Evolutionary conservation across 108 stramenopile species (phyloP).

Genomic region (Nannochloropsis oceanica): DNA sequence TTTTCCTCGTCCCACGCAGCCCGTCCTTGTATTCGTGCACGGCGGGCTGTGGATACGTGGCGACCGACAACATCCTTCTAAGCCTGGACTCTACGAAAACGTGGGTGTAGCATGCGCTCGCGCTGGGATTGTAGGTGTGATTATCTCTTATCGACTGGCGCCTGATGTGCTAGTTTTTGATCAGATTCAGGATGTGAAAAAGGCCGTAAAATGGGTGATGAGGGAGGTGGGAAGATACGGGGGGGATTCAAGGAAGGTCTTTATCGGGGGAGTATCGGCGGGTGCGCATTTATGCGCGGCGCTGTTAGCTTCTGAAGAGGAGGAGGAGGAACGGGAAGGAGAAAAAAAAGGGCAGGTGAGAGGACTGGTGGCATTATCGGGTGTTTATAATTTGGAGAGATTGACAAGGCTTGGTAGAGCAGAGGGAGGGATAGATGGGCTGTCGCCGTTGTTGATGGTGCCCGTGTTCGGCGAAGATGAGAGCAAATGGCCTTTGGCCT

Average conservation of each 20-base stretch:
- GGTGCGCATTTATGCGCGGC: slow-evolving; percentile 25
- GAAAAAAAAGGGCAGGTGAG: background rate
- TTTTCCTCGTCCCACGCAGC: background rate
- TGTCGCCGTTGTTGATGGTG: background rate
- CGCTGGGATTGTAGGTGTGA: slow-evolving; percentile 20
- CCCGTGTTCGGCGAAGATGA: background rate
- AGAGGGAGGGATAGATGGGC: background rate
- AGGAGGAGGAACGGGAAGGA: background rate
- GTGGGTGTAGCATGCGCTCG: slow-evolving; percentile 16
- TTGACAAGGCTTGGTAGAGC: background rate
- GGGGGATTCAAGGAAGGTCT: slow-evolving; percentile 6
- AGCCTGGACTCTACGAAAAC: slow-evolving; percentile 25
- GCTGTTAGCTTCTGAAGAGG: slow-evolving; percentile 2
- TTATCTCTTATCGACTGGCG: slow-evolving; percentile 27
- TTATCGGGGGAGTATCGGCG: slow-evolving; percentile 21
- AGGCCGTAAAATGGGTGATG: slow-evolving; percentile 12
- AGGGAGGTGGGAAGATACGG: slow-evolving; percentile 14
- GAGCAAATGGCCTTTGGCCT: background rate
- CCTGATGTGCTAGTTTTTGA: slow-evolving; percentile 13
- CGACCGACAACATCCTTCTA: background rate
- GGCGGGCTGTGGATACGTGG: slow-evolving; percentile 21
- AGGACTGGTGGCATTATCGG: background rate
- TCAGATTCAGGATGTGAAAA: slow-evolving; percentile 21
- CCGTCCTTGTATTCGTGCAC: background rate
- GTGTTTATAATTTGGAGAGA: background rate